Conservation (phyloP, 805 yeast species). For the Kazachstania kunashirensis region DNA sequence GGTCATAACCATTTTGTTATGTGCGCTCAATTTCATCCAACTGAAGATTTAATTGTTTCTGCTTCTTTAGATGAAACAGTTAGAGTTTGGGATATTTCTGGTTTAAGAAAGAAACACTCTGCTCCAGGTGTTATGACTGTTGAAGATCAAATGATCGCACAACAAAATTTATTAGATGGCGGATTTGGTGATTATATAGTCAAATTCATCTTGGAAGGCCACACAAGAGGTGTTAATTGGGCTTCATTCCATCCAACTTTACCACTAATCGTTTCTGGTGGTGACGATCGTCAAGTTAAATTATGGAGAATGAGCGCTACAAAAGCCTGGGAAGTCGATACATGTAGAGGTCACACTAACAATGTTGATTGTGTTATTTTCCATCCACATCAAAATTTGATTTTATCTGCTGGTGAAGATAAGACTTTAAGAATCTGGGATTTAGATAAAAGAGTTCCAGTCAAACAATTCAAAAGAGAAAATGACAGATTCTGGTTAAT, state of each 20-base stretch:
- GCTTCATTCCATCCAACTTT: conserved; percentile 95
- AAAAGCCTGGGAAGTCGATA: conserved; percentile 98
- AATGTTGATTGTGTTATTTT: conserved; percentile 82
- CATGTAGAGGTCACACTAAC: conserved; percentile 95
- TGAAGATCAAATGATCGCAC: conserved; percentile 37
- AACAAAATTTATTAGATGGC: conserved; percentile 75
- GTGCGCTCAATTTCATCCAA: conserved; percentile 96
- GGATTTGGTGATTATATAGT: conserved; percentile 94
- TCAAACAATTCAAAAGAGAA: conserved; percentile 89
- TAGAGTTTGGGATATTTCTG: conserved; percentile 96
- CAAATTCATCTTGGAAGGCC: conserved; percentile 94
- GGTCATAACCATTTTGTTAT: conserved; percentile 98
- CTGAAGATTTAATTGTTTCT: conserved; percentile 87
- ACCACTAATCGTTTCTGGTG: conserved; percentile 89
- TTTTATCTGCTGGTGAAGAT: conserved; percentile 90
- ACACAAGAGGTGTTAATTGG: conserved; percentile 97
- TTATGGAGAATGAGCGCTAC: conserved; percentile 97
- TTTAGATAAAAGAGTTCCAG: conserved; percentile 82
- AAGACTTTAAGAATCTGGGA: conserved; percentile 97
- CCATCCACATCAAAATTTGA: conserved; percentile 89
- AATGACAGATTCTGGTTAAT: conserved; percentile 91
- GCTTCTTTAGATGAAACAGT: conserved; percentile 98
- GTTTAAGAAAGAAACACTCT: conserved; percentile 87
- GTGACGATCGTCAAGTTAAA: conserved; percentile 91
- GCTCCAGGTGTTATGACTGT: conserved; percentile 51